A percentile compares a stretch with the other conserved stretches of the same genome.
Evolutionary conservation across 768 basidiomycete species (phyloP).

Genomic region (Kwoniella europaea): DNA sequence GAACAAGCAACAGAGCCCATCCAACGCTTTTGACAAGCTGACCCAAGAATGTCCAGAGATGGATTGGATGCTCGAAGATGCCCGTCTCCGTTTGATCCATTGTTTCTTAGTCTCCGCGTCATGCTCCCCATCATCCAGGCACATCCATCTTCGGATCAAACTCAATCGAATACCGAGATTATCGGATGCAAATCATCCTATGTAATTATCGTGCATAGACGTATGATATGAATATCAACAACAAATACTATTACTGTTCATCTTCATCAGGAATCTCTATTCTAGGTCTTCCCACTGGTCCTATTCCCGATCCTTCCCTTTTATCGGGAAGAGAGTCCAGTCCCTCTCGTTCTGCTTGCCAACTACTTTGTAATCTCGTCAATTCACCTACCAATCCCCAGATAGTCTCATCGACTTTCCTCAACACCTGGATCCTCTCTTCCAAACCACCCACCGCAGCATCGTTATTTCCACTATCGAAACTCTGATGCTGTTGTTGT

Average conservation of each 20-base stretch:
- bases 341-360: conserved; percentile 27
- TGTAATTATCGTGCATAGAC: background rate
- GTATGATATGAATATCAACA: background rate
- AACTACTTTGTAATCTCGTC: conserved; percentile 69
- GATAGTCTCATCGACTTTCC: conserved; percentile 76
- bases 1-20: background rate
- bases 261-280: conserved; percentile 3
- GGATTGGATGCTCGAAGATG: background rate
- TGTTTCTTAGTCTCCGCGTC: background rate
- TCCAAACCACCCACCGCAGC: conserved; percentile 61
- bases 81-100: conserved; percentile 9
- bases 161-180: background rate
- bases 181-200: background rate
- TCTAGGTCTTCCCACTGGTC: background rate
- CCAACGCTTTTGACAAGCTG: too few relatives aligned
- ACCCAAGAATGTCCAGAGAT: too few relatives aligned
- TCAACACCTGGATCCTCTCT: conserved; percentile 76
- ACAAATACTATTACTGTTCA: background rate
- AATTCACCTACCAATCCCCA: conserved; percentile 79
- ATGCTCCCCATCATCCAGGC: background rate
- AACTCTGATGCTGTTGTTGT: background rate
- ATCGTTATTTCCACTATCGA: too few relatives aligned
- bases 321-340: background rate
- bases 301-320: background rate
- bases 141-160: conserved; percentile 1